phyloP scores from a whole-genome alignment of 1,139 yeast genomes.

The Saccharomyces hybrid region DNA sequence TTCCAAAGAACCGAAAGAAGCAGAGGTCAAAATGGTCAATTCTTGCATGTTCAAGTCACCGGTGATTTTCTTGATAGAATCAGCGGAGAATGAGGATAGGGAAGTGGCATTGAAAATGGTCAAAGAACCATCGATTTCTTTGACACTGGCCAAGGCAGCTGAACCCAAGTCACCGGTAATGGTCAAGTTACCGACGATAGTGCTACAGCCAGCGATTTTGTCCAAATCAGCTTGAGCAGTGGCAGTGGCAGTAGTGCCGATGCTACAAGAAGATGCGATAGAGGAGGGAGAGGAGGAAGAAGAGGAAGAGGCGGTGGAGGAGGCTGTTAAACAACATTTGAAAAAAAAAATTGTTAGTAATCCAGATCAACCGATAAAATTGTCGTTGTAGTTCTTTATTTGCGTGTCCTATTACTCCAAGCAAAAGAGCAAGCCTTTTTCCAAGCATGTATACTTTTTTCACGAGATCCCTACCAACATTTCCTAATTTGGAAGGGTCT shows the following conservation, averaged over 20 bases:
- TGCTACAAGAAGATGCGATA: slow-evolving; percentile 37
- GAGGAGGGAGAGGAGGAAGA: not conserved
- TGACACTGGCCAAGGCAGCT: slow-evolving; percentile 51
- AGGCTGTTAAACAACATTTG: too few species aligned
- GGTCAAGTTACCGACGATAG: slow-evolving; percentile 73
- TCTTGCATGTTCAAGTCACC: slow-evolving; percentile 57
- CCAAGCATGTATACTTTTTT: too few species aligned
- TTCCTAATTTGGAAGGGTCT: too few species aligned
- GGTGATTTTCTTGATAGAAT: slow-evolving; percentile 64
- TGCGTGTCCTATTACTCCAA: not conserved
- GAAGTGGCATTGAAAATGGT: slow-evolving; percentile 56
- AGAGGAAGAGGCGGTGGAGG: too few species aligned
- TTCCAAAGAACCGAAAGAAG: slow-evolving; percentile 72
- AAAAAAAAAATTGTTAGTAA: not conserved
- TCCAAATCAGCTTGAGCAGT: slow-evolving; percentile 77
- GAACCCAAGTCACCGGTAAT: slow-evolving; percentile 55
- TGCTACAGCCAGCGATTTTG: slow-evolving; percentile 62
- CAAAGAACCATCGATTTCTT: slow-evolving; percentile 73
- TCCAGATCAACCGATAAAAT: not conserved
- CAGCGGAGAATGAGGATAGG: slow-evolving; percentile 64
- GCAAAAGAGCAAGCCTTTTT: too few species aligned
- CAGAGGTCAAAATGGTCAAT: slow-evolving; percentile 59
- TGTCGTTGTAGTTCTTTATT: not conserved
- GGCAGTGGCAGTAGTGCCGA: slow-evolving; percentile 54
- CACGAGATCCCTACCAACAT: too few species aligned